These are phyloP conservation scores for Aureobasidium sp. DNA, from an alignment of 2,329 filamentous ascomycete species.

Conservation along the genomic window DNA sequence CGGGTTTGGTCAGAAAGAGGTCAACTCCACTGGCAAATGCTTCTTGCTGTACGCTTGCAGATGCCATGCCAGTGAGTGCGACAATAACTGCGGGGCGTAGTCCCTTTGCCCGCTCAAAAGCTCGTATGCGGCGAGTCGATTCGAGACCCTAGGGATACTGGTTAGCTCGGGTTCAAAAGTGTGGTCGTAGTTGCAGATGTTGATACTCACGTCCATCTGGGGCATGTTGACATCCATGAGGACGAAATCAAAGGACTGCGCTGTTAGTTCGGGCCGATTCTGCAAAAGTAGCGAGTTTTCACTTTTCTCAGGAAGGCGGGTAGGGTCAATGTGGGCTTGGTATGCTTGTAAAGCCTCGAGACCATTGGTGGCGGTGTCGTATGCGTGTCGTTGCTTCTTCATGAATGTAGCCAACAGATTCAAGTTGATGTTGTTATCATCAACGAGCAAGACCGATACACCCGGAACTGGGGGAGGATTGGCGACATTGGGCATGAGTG, in stretches of 20 bases:
- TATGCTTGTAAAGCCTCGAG: conserved; percentile 38
- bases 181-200: not conserved
- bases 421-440: conserved; percentile 28
- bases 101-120: conserved; percentile 7
- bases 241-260: conserved; percentile 29
- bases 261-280: not conserved
- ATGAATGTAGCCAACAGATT: conserved; percentile 19
- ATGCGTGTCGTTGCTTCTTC: conserved; percentile 16
- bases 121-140: conserved; percentile 3
- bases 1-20: conserved; percentile 25
- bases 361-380: conserved; percentile 33
- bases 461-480: not conserved
- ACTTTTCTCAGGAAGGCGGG: conserved; percentile 16
- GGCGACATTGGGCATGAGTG: not conserved
- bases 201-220: not conserved
- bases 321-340: conserved; percentile 18
- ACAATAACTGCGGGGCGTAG: conserved; percentile 19
- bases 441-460: conserved; percentile 22
- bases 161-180: not conserved
- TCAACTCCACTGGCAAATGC: conserved; percentile 24
- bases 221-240: conserved; percentile 32
- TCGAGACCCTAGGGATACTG: not conserved
- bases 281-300: not conserved
- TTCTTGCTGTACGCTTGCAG: conserved; percentile 22
- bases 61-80: conserved; percentile 25